Conservation (phyloP, 768 basidiomycete species). For the Kwoniella botswanensis region DNA sequence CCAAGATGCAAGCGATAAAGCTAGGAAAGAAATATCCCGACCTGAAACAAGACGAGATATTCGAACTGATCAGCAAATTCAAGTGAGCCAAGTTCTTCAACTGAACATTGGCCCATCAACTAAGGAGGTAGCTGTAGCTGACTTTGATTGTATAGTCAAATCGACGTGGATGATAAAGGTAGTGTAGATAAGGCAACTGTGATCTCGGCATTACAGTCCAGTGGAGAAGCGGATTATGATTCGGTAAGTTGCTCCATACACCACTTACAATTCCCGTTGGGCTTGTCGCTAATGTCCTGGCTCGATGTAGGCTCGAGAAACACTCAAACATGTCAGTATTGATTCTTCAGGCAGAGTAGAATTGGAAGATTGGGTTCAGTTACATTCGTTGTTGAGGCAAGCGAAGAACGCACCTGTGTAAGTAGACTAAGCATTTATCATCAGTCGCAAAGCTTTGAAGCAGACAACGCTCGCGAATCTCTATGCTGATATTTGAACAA, state of each 20-base stretch:
- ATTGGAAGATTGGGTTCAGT: slow-evolving; percentile 98
- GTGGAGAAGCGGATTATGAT: slow-evolving; percentile 85
- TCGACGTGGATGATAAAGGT: slow-evolving; percentile 58
- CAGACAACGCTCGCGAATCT: background rate
- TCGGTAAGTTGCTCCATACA: slow-evolving; percentile 36
- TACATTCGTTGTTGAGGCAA: slow-evolving; percentile 57
- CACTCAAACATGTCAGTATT: slow-evolving; percentile 89
- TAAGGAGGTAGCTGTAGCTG: background rate
- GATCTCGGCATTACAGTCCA: slow-evolving; percentile 74
- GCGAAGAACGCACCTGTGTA: slow-evolving; percentile 45
- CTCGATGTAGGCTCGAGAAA: slow-evolving; percentile 64
- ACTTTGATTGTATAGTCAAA: slow-evolving; percentile 39
- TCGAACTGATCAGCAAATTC: slow-evolving; percentile 91
- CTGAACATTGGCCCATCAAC: too few species aligned
- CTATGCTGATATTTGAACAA: background rate
- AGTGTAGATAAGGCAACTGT: slow-evolving; percentile 70
- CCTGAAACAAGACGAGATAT: slow-evolving; percentile 90
- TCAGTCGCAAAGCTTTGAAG: too few species aligned
- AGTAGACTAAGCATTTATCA: slow-evolving; percentile 10
- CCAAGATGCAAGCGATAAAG: slow-evolving; percentile 64
- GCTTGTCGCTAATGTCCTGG: background rate
- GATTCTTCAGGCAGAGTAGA: slow-evolving; percentile 96
- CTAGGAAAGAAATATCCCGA: slow-evolving; percentile 92
- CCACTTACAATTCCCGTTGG: background rate
- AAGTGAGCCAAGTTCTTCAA: slow-evolving; percentile 67